These are phyloP conservation scores for Coniochaeta sp. DNA, from an alignment of 2,329 filamentous ascomycete genomes.

Conservation along the genomic window DNA sequence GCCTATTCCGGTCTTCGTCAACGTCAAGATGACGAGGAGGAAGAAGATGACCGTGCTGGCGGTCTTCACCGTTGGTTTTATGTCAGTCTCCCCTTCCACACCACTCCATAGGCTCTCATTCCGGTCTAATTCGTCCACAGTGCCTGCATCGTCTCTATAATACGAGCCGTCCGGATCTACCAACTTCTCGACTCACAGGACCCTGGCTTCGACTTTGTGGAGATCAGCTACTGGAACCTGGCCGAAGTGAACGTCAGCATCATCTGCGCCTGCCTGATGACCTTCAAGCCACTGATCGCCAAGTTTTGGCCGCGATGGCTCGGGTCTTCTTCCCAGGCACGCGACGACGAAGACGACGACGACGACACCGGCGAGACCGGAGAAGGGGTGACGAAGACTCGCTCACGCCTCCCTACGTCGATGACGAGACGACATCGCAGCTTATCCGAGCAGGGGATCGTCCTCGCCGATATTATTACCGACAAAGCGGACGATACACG, in stretches of 20 bases:
- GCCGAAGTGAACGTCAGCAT: not conserved
- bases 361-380: not conserved
- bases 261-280: not conserved
- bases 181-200: not conserved
- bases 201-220: not conserved
- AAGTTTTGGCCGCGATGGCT: not conserved
- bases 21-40: not conserved
- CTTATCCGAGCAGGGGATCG: not conserved
- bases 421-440: not conserved
- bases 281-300: not conserved
- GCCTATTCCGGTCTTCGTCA: slow-evolving; percentile 5
- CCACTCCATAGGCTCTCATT: not conserved
- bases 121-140: not conserved
- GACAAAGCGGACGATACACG: too few species aligned
- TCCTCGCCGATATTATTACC: not conserved
- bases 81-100: slow-evolving; percentile 2
- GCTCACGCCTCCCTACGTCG: not conserved
- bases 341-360: too few species aligned
- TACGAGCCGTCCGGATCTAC: not conserved
- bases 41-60: slow-evolving; percentile 7
- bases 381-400: not conserved
- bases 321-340: too few species aligned
- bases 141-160: not conserved
- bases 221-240: not conserved
- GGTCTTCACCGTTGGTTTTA: slow-evolving; percentile 8